phyloP scores from a whole-genome alignment of 2,329 filamentous ascomycete species.

The Alternaria hordeiaustralica region DNA sequence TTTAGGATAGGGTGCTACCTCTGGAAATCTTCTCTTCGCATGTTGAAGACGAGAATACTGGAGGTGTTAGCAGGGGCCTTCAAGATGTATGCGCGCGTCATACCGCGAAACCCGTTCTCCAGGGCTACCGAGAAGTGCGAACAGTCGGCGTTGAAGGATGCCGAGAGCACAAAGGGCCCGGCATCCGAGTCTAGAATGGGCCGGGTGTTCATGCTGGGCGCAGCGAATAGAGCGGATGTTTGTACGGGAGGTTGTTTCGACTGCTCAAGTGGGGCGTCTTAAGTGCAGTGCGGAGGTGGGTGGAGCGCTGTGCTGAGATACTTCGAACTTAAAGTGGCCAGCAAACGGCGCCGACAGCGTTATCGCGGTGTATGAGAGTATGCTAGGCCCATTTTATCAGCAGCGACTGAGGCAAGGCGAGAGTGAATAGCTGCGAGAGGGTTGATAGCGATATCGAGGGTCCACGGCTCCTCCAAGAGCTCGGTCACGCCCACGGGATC shows the following conservation, averaged over 20 bases:
- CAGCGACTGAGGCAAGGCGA: conserved; percentile 16
- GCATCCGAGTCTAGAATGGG: conserved; percentile 80
- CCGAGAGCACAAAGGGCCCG: conserved; percentile 78
- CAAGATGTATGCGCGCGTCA: conserved; percentile 35
- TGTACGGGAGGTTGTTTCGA: background rate
- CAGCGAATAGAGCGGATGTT: background rate
- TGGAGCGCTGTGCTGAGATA: conserved; percentile 5
- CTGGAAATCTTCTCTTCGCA: conserved; percentile 41
- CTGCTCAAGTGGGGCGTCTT: conserved; percentile 19
- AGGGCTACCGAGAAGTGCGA: conserved; percentile 88
- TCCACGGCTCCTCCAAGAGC: conserved; percentile 6
- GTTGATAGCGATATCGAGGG: conserved; percentile 8
- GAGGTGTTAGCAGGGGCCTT: conserved; percentile 15
- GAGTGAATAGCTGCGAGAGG: conserved; percentile 7
- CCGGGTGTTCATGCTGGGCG: conserved; percentile 79
- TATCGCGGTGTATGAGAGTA: conserved; percentile 19
- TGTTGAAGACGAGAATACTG: conserved; percentile 41
- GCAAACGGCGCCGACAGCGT: conserved; percentile 20
- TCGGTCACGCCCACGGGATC: conserved; percentile 21
- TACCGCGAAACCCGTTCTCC: conserved; percentile 85
- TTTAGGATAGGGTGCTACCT: conserved; percentile 21
- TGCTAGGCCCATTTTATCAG: conserved; percentile 31
- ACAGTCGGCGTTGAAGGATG: conserved; percentile 83
- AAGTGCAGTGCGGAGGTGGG: conserved; percentile 11
- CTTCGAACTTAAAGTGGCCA: conserved; percentile 13